Evolutionary conservation across 345 rosid species (phyloP).

Genomic region (Cardiospermum halicacabum): DNA sequence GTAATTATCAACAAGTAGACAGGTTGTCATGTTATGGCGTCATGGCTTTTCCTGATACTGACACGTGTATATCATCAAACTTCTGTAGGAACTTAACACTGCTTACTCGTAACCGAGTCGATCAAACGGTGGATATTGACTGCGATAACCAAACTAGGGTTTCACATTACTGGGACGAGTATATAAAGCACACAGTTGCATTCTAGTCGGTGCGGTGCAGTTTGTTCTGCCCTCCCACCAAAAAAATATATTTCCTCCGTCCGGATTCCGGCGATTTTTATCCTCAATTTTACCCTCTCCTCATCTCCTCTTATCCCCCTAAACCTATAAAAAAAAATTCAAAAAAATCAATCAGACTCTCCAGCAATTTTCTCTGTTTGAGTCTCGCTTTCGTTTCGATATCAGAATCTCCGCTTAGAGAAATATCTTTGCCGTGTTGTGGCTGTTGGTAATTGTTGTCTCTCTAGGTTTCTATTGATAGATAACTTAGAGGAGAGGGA

Average conservation of each 20-base stretch:
- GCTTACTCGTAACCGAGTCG: neutral
- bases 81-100: neutral
- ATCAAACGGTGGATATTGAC: conserved; percentile 24
- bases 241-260: conserved; percentile 17
- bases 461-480: conserved; percentile 13
- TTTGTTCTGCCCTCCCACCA: conserved; percentile 46
- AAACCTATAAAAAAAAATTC: conserved; percentile 4
- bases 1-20: neutral
- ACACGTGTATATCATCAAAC: neutral
- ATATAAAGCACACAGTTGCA: conserved; percentile 25
- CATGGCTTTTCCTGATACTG: neutral
- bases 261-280: conserved; percentile 33
- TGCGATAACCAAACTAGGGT: conserved; percentile 26
- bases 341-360: neutral
- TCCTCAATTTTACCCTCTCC: conserved; percentile 18
- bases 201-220: conserved; percentile 44
- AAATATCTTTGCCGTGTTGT: neutral
- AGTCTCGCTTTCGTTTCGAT: neutral
- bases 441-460: neutral
- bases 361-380: conserved; percentile 3
- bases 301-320: conserved; percentile 1
- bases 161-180: conserved; percentile 10
- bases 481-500: conserved; percentile 18
- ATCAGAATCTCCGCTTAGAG: neutral
- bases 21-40: too few relatives aligned